These are phyloP conservation scores for Aspergillus biplanus DNA, from an alignment of 495 filamentous ascomycete genomes.

Conservation along the genomic window DNA sequence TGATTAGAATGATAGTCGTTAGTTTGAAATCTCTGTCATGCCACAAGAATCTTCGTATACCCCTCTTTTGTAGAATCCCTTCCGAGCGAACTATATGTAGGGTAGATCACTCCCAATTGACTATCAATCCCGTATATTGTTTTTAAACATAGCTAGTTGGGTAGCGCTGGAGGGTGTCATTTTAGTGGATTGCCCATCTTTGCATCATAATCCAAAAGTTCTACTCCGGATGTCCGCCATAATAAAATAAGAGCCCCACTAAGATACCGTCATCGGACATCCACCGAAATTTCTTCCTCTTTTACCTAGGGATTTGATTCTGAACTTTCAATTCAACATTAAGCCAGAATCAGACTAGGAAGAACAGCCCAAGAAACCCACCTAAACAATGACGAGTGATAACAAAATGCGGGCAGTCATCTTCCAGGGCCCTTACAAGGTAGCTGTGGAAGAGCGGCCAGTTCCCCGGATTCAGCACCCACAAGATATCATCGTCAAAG, in stretches of 20 bases:
- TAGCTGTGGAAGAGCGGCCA: slow-evolving; percentile 52
- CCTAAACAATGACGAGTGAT: slow-evolving; percentile 21
- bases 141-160: not conserved
- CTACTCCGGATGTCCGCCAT: not conserved
- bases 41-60: no score
- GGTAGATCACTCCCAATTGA: not conserved
- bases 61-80: no score
- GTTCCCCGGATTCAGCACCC: slow-evolving; percentile 65
- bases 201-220: not conserved
- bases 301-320: not conserved
- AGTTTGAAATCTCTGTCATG: slow-evolving; percentile 1
- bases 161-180: not conserved
- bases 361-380: not conserved
- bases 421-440: slow-evolving; percentile 51
- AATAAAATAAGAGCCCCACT: slow-evolving; percentile 14
- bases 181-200: not conserved
- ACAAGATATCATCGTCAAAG: slow-evolving; percentile 83
- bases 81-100: no score
- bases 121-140: not conserved
- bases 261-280: slow-evolving; percentile 15
- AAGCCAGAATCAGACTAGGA: no score
- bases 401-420: slow-evolving; percentile 53
- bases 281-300: slow-evolving; percentile 14
- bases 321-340: no score
- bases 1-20: slow-evolving; percentile 12